Evolutionary conservation across 1,284 basidiomycete species (phyloP).

Genomic region (Schizophyllum commune): DNA sequence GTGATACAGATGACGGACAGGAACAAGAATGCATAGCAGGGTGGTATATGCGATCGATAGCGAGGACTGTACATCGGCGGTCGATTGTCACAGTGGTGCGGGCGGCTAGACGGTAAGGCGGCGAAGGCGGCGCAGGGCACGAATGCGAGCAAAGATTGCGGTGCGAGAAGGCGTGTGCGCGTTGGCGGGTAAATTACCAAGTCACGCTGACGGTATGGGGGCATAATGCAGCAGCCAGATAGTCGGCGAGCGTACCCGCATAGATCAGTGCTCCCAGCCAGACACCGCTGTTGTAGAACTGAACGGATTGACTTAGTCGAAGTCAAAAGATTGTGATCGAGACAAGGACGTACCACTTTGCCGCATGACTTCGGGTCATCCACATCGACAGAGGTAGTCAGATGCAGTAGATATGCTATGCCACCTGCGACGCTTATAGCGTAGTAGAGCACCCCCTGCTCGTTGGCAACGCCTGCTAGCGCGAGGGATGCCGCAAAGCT

Average conservation of each 20-base stretch:
- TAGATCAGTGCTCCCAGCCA: background rate
- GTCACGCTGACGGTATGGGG: background rate
- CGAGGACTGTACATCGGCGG: background rate
- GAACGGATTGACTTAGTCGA: background rate
- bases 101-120: background rate
- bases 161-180: no score
- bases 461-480: background rate
- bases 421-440: background rate
- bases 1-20: background rate
- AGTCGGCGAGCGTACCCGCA: background rate
- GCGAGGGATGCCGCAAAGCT: background rate
- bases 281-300: background rate
- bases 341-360: background rate
- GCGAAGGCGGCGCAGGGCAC: background rate
- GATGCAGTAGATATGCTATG: background rate
- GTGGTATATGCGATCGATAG: background rate
- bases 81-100: background rate
- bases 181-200: background rate
- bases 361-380: background rate
- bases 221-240: background rate
- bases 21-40: background rate
- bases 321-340: background rate
- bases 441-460: background rate
- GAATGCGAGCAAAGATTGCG: no score
- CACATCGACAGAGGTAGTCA: background rate